Percentiles rank a stretch among this genome's conserved stretches.
Conservation (phyloP, 2,329 filamentous ascomycete genomes). For the Penicillium sp. region DNA sequence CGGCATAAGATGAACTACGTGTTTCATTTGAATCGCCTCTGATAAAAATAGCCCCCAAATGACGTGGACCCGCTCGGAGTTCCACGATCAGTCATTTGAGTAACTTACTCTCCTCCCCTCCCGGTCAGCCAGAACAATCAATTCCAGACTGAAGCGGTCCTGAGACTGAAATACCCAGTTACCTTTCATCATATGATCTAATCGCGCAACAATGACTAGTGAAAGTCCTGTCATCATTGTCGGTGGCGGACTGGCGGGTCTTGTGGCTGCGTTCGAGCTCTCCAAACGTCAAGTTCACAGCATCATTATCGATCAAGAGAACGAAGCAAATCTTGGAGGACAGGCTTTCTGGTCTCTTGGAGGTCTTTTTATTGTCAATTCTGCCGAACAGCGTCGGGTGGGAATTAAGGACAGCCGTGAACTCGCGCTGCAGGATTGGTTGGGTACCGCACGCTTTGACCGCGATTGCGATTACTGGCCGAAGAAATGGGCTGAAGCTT, state of each 20-base stretch:
- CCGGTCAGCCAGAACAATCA: background rate
- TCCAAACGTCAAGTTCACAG: background rate
- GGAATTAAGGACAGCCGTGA: slow-evolving; percentile 1
- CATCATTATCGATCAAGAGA: slow-evolving; percentile 2
- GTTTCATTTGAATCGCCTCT: background rate
- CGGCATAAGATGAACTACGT: background rate
- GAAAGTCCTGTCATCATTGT: slow-evolving; percentile 1
- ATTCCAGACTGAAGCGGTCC: background rate
- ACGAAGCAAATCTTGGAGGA: background rate
- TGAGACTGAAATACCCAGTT: background rate
- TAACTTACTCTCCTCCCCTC: background rate
- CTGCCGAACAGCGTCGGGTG: background rate
- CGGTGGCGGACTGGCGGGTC: background rate
- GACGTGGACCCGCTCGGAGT: background rate
- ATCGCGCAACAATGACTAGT: background rate
- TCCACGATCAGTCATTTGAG: background rate
- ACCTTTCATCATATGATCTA: background rate
- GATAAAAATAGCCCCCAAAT: background rate
- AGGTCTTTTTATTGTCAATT: background rate
- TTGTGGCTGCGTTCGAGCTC: slow-evolving; percentile 2
- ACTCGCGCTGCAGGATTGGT: slow-evolving; percentile 2
- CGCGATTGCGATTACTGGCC: slow-evolving; percentile 5
- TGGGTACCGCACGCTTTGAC: background rate
- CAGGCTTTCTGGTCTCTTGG: slow-evolving; percentile 3
- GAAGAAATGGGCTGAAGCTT: slow-evolving; percentile 1